Evolutionary conservation across 1,284 basidiomycete genomes (phyloP).

Genomic region (Fomes fomentarius): DNA sequence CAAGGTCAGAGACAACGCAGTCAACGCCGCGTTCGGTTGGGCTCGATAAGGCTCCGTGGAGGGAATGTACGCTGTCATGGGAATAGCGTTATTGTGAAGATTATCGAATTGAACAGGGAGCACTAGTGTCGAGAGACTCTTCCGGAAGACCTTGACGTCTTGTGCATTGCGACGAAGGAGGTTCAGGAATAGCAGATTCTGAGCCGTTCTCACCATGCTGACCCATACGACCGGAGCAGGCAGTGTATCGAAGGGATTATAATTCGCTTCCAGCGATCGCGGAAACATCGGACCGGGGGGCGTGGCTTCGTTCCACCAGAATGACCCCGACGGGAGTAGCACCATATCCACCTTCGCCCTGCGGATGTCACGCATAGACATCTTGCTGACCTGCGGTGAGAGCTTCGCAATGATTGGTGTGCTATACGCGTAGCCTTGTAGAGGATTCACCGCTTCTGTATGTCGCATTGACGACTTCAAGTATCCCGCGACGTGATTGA

Average conservation of each 20-base stretch:
- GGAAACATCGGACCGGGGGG: slow-evolving; percentile 66
- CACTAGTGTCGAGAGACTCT: slow-evolving; percentile 65
- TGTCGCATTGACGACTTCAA: slow-evolving; percentile 62
- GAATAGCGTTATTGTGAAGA: slow-evolving; percentile 37
- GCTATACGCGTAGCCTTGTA: slow-evolving; percentile 56
- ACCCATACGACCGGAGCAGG: slow-evolving; percentile 56
- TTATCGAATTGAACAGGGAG: slow-evolving; percentile 51
- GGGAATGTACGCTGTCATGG: slow-evolving; percentile 43
- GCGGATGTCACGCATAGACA: slow-evolving; percentile 75
- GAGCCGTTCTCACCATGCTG: slow-evolving; percentile 69
- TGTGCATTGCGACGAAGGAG: slow-evolving; percentile 71
- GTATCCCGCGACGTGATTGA: slow-evolving; percentile 75
- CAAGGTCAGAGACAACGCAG: slow-evolving; percentile 58
- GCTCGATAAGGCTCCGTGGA: slow-evolving; percentile 32
- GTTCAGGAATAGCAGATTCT: slow-evolving; percentile 69
- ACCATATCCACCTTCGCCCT: slow-evolving; percentile 76
- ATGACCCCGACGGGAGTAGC: slow-evolving; percentile 67
- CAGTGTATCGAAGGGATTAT: slow-evolving; percentile 51
- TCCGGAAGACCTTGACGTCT: slow-evolving; percentile 74
- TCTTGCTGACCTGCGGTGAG: slow-evolving; percentile 65
- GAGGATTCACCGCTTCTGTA: slow-evolving; percentile 42
- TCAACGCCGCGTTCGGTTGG: slow-evolving; percentile 31
- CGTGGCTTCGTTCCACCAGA: slow-evolving; percentile 64
- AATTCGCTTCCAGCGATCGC: slow-evolving; percentile 37
- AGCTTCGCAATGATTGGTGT: slow-evolving; percentile 63